Conservation (phyloP, 306 rosid species). For the Malus fusca region DNA sequence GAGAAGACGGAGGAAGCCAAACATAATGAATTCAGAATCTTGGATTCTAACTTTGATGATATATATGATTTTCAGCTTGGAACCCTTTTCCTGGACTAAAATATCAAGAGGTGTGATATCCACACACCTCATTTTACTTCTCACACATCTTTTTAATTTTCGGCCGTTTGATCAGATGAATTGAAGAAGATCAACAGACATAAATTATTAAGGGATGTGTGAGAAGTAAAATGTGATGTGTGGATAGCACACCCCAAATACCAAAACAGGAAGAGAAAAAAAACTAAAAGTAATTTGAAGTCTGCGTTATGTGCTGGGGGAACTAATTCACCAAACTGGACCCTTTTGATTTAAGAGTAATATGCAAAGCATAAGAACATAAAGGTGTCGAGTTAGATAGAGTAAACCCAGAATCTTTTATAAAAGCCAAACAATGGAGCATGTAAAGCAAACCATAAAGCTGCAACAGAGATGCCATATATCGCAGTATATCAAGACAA, state of each 20-base stretch:
- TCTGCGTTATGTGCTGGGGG: slow-evolving; percentile 34
- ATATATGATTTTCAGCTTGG: slow-evolving; percentile 12
- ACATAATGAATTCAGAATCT: background rate
- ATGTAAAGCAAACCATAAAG: background rate
- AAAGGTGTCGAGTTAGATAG: slow-evolving; percentile 17
- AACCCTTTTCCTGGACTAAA: slow-evolving; percentile 11
- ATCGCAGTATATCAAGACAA: background rate
- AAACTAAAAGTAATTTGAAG: background rate
- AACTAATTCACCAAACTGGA: slow-evolving; percentile 43
- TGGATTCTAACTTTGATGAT: background rate
- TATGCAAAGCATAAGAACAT: slow-evolving; percentile 26
- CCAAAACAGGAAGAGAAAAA: slow-evolving; percentile 7
- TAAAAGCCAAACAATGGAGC: slow-evolving; percentile 23
- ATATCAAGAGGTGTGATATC: background rate
- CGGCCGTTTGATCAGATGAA: too few relatives aligned
- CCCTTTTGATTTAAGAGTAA: background rate
- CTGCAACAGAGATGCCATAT: background rate
- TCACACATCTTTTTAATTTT: too few relatives aligned
- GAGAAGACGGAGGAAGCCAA: background rate
- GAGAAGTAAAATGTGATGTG: too few relatives aligned
- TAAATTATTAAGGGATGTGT: too few relatives aligned
- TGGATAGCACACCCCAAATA: background rate
- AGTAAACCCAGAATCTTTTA: slow-evolving; percentile 34
- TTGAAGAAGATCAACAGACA: too few relatives aligned
- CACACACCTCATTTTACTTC: too few relatives aligned